These are phyloP conservation scores for Helianthus tuberosus DNA, from an alignment of 129 eudicot genomes.

Conservation along the genomic window DNA sequence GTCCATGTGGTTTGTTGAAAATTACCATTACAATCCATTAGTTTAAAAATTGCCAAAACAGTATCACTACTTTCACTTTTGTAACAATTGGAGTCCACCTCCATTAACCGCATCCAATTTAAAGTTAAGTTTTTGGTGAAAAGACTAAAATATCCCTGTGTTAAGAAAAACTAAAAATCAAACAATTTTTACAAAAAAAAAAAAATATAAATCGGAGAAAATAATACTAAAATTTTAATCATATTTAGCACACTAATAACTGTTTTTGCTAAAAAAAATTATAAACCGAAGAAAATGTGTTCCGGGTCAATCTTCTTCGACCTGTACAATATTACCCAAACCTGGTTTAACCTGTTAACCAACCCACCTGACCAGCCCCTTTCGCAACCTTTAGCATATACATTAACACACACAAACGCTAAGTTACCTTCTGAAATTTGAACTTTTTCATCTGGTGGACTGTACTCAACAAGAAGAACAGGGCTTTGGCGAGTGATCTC, in stretches of 20 bases:
- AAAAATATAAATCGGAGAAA: too few relatives aligned
- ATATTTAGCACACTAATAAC: not conserved
- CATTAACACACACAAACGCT: not conserved
- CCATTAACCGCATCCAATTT: too few relatives aligned
- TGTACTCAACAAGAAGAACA: conserved; percentile 25
- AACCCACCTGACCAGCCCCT: not conserved
- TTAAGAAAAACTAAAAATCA: too few relatives aligned
- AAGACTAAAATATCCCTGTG: too few relatives aligned
- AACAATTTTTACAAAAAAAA: too few relatives aligned
- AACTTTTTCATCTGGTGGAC: conserved; percentile 27
- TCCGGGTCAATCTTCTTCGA: not conserved
- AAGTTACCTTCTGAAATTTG: conserved; percentile 41
- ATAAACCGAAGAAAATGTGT: not conserved
- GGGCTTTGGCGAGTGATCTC: conserved; percentile 22
- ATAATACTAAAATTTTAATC: not conserved
- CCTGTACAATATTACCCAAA: not conserved
- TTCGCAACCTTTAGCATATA: not conserved
- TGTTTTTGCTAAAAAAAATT: not conserved
- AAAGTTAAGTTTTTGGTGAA: too few relatives aligned
- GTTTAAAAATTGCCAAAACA: too few relatives aligned
- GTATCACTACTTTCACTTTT: too few relatives aligned
- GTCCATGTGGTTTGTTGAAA: too few relatives aligned
- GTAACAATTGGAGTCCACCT: too few relatives aligned
- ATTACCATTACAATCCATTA: too few relatives aligned
- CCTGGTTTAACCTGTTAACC: not conserved